These are phyloP conservation scores for Lasiosphaeria ovina DNA, from an alignment of 495 filamentous ascomycete species.

Conservation along the genomic window DNA sequence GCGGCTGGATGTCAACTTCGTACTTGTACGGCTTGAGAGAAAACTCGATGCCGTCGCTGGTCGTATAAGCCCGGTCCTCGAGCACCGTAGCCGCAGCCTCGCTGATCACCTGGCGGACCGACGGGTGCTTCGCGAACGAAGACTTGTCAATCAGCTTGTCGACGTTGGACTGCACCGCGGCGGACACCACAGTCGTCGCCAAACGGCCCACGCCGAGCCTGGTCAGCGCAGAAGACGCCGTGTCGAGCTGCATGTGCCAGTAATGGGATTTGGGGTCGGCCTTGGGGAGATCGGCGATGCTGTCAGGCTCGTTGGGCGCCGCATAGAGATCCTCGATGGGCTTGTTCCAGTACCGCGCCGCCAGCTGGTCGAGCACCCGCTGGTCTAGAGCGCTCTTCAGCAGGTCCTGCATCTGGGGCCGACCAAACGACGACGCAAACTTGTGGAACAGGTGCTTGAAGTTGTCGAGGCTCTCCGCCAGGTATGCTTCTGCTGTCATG, in stretches of 20 bases:
- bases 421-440: conserved; percentile 85
- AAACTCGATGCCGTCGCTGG: conserved; percentile 97
- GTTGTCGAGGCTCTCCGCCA: conserved; percentile 88
- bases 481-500: conserved; percentile 90
- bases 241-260: conserved; percentile 94
- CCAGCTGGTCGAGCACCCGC: conserved; percentile 90
- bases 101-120: conserved; percentile 84
- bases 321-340: conserved; percentile 73
- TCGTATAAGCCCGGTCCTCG: conserved; percentile 92
- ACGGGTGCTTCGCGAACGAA: conserved; percentile 85
- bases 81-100: conserved; percentile 85
- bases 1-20: conserved; percentile 88
- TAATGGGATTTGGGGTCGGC: conserved; percentile 78
- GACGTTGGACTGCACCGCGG: conserved; percentile 80
- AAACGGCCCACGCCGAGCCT: conserved; percentile 91
- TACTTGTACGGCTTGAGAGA: conserved; percentile 99
- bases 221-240: conserved; percentile 82
- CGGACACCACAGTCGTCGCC: conserved; percentile 85
- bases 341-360: conserved; percentile 95
- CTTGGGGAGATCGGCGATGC: conserved; percentile 73
- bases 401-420: conserved; percentile 81
- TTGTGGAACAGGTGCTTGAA: conserved; percentile 98
- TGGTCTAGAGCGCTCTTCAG: conserved; percentile 93
- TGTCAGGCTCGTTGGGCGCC: conserved; percentile 64
- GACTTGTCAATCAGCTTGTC: conserved; percentile 73